Evolutionary conservation across 352 stramenopile genomes (phyloP).

Genomic region (Globisporangium carolinianum): DNA sequence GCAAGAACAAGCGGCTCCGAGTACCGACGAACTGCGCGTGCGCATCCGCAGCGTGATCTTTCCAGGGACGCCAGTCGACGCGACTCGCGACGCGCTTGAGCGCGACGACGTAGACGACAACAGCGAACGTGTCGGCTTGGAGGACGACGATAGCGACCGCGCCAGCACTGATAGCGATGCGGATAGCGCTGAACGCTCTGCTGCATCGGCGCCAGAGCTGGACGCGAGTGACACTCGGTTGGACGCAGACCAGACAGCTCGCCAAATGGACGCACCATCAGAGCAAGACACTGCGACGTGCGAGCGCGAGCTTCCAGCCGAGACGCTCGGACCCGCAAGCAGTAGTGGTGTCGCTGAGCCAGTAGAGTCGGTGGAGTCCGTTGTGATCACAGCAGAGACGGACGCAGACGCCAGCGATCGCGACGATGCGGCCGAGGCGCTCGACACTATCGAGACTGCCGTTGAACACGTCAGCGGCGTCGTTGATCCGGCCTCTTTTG

Average conservation of each 20-base stretch:
- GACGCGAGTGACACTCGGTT: background rate
- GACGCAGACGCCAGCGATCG: no score
- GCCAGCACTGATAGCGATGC: no score
- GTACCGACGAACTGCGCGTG: background rate
- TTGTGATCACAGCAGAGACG: no score
- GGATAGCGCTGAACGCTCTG: no score
- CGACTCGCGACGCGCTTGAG: background rate
- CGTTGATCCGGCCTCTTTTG: background rate
- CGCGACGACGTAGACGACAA: background rate
- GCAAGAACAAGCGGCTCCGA: background rate
- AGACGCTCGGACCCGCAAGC: background rate
- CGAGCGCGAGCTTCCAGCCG: background rate
- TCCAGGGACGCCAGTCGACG: background rate
- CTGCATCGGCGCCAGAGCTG: no score
- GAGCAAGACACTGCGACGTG: background rate
- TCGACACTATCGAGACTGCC: background rate
- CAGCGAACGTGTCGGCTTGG: no score
- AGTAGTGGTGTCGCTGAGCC: background rate
- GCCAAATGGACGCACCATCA: background rate
- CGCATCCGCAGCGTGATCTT: background rate
- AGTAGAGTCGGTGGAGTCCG: background rate
- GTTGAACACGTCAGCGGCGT: background rate
- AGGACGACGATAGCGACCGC: no score
- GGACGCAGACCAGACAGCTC: no score
- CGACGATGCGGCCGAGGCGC: no score